phyloP scores from a whole-genome alignment of 305 asterid genomes.

The Fraxinus platypoda region DNA sequence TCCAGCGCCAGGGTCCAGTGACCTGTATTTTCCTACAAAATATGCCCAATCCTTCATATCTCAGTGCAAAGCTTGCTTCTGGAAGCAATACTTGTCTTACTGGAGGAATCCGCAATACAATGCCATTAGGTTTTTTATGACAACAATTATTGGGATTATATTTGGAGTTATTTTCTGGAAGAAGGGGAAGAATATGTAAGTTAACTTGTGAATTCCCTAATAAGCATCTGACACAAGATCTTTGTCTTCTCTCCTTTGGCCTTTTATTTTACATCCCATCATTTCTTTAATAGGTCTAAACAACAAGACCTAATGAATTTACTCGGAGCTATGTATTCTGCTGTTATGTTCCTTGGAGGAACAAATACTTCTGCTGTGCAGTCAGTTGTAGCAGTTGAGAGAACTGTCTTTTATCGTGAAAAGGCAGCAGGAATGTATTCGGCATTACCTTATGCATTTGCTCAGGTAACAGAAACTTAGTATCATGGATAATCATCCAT shows the following conservation, averaged over 20 bases:
- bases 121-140: conserved; percentile 19
- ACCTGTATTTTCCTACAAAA: conserved; percentile 24
- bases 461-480: conserved; percentile 52
- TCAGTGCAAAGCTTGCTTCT: conserved; percentile 27
- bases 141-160: conserved; percentile 18
- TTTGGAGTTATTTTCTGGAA: conserved; percentile 27
- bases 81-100: conserved; percentile 31
- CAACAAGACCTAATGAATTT: conserved; percentile 33
- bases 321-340: conserved; percentile 34
- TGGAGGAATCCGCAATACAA: conserved; percentile 30
- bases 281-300: conserved; percentile 21
- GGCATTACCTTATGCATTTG: conserved; percentile 85
- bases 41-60: conserved; percentile 21
- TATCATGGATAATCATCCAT: neutral
- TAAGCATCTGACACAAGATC: conserved; percentile 15
- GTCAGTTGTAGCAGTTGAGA: neutral
- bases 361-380: conserved; percentile 23
- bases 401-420: neutral
- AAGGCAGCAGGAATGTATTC: conserved; percentile 92
- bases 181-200: conserved; percentile 23
- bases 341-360: conserved; percentile 30
- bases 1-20: conserved; percentile 24
- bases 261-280: conserved; percentile 7
- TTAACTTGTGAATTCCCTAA: conserved; percentile 1
- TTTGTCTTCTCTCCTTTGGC: neutral